These are phyloP conservation scores for Pseudopyrenochaeta lycopersici DNA, from an alignment of 2,329 filamentous ascomycete genomes.

Conservation along the genomic window DNA sequence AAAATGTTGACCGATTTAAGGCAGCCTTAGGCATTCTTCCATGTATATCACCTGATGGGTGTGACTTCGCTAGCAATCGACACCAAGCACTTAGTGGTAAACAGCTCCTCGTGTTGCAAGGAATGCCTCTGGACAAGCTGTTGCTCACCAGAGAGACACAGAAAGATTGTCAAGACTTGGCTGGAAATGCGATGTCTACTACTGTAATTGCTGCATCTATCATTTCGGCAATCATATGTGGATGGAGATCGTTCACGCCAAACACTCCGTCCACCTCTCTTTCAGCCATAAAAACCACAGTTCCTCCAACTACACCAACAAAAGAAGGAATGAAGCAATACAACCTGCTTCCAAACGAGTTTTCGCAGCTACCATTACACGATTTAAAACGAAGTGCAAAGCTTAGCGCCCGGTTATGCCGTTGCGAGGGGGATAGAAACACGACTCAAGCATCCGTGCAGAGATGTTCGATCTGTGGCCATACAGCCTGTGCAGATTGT, in stretches of 20 bases:
- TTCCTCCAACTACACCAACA: background rate
- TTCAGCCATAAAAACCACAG: too few species aligned
- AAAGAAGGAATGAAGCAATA: background rate
- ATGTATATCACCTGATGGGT: slow-evolving; percentile 74
- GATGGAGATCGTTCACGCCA: slow-evolving; percentile 20
- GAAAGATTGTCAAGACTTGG: slow-evolving; percentile 71
- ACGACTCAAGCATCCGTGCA: slow-evolving; percentile 54
- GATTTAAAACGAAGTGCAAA: slow-evolving; percentile 32
- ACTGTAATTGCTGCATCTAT: slow-evolving; percentile 74
- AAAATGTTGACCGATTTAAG: slow-evolving; percentile 72
- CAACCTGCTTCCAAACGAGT: background rate
- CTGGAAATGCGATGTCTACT: slow-evolving; percentile 82
- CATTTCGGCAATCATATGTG: slow-evolving; percentile 64
- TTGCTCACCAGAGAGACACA: slow-evolving; percentile 69
- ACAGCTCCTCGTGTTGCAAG: slow-evolving; percentile 73
- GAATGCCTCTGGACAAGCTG: slow-evolving; percentile 70
- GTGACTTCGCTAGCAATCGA: slow-evolving; percentile 68
- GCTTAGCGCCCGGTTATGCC: slow-evolving; percentile 59
- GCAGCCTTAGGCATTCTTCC: slow-evolving; percentile 66
- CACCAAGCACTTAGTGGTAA: slow-evolving; percentile 69
- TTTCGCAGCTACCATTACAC: slow-evolving; percentile 15
- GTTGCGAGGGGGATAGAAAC: slow-evolving; percentile 62
- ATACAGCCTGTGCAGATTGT: slow-evolving; percentile 65
- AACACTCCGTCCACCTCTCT: background rate
- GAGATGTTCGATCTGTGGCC: slow-evolving; percentile 61